Conservation (phyloP, 306 rosid genomes). For the Inga oerstediana region DNA sequence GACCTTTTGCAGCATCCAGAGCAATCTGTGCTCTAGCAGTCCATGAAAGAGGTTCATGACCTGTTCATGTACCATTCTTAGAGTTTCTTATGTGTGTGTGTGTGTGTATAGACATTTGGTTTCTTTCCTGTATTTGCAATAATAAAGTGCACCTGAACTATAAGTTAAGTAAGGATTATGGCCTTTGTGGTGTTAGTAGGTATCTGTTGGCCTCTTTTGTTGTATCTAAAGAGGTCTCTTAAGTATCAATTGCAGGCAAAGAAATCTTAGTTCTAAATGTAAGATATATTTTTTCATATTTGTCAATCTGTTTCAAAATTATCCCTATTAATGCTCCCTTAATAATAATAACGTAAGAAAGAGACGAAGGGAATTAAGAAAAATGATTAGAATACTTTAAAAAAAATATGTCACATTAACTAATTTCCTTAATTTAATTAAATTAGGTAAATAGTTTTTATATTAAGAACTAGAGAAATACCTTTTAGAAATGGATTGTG, state of each 20-base stretch:
- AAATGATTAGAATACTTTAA: no score
- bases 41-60: conserved; percentile 71
- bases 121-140: not conserved
- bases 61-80: conserved; percentile 39
- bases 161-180: not conserved
- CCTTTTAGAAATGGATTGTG: conserved; percentile 74
- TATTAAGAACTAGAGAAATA: no score
- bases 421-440: no score
- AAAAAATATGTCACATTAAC: no score
- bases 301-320: no score
- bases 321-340: no score
- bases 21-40: conserved; percentile 69
- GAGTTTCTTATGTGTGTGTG: conserved; percentile 9
- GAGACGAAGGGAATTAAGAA: no score
- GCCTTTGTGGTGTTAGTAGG: not conserved
- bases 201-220: not conserved
- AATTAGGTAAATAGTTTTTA: no score
- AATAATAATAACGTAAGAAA: no score
- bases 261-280: no score
- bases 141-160: not conserved
- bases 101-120: not conserved
- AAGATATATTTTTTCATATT: no score
- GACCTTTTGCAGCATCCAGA: conserved; percentile 72
- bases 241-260: not conserved
- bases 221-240: not conserved